Base-by-base conservation (phyloP, 345 rosid genomes). In the Balakata baccata region DNA sequence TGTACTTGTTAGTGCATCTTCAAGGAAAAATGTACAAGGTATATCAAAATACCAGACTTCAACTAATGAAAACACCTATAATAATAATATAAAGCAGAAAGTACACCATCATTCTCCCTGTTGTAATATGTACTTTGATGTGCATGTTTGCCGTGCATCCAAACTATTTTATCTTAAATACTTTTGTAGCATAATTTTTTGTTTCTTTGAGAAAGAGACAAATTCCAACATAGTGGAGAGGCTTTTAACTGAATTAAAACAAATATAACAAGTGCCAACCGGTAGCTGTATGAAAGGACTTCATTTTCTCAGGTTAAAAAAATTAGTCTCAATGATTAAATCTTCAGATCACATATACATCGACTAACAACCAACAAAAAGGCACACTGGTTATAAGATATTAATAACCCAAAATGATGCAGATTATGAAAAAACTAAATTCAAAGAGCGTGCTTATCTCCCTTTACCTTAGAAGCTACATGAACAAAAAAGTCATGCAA, bases 401-500 rank as follows among this genome's bases (percentile, higher is more conserved):
- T 43, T 70, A 23, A 29, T 14, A 50, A 9, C 37, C 5, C 41
- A 20, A 29, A 57, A 74, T 29, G 56, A 9, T 49, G 47, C 25
- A 38, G n/a, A 57, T 6, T 29, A 45, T 57, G n/a, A 6, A 29
- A 37, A 49, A 14, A 20, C 0, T 43, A 13, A 43, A 41, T 7
- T 34, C 38, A 12, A 50, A 50, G 50, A 52, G 17, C 23, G 54
- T 41, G 20, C 46, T 52, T 29, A 63, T 70, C 45, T 25, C 43
- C 70, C 49, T 76, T 79, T 85, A 95, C 98, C 99, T 95, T 95
- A 25, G 97, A 92, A 83, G 99, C 98, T 66, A 90, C 94, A 80
- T 92, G 97, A 75, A 95, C 91, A 85, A 93, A 92, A 84, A 89
- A 87, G 82, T 87, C 91, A 57, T 95, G 96, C 71, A 89, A 91